phyloP scores from a whole-genome alignment of 352 stramenopile species.

The Pythium oligandrum region DNA sequence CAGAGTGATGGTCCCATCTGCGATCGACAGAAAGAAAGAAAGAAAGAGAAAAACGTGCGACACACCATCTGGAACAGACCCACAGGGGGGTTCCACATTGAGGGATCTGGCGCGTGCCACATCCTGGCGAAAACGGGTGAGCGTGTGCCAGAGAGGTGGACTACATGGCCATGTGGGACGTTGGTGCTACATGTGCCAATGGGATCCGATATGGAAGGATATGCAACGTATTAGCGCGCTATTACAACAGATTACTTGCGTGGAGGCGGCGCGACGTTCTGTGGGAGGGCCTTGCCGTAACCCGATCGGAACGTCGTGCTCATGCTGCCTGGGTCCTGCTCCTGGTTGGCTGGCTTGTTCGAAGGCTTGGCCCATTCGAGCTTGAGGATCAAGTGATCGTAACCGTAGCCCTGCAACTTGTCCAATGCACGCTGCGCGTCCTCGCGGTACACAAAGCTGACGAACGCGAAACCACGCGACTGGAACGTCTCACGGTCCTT shows the following conservation, averaged over 20 bases:
- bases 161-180: slow-evolving; percentile 8
- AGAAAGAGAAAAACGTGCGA: slow-evolving; percentile 8
- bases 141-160: no score
- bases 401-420: slow-evolving; percentile 96
- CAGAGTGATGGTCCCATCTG: no score
- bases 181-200: not conserved
- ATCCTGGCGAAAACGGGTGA: no score
- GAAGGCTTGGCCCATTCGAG: slow-evolving; percentile 98
- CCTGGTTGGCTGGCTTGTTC: slow-evolving; percentile 74
- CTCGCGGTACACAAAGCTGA: slow-evolving; percentile 96
- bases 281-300: slow-evolving; percentile 84
- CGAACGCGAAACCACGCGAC: slow-evolving; percentile 97
- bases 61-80: slow-evolving; percentile 13
- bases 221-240: no score
- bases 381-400: slow-evolving; percentile 99
- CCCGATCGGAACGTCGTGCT: slow-evolving; percentile 85
- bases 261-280: slow-evolving; percentile 73
- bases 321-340: slow-evolving; percentile 68
- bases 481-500: slow-evolving; percentile 98
- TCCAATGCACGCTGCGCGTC: slow-evolving; percentile 96
- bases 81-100: not conserved
- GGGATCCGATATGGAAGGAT: no score
- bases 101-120: no score
- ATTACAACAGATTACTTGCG: slow-evolving; percentile 53
- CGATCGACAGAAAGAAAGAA: not conserved